phyloP scores from a whole-genome alignment of 2,329 filamentous ascomycete genomes.

The Xylogone sp. region DNA sequence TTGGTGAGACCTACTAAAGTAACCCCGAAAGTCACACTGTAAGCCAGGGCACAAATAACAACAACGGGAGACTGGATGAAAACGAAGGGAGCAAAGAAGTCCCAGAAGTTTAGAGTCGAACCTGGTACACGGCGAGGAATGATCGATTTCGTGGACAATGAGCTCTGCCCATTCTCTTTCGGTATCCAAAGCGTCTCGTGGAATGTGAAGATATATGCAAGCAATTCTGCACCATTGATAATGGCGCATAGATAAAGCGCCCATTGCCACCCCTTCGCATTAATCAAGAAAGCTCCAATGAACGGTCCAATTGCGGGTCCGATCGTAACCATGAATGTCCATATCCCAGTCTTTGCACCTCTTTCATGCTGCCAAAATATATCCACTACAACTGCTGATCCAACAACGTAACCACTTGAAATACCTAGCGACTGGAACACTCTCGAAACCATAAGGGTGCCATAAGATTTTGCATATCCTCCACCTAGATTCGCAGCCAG shows the following conservation, averaged over 20 bases:
- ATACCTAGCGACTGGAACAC: neutral
- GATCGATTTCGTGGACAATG: neutral
- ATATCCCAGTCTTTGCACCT: neutral
- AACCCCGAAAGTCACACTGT: neutral
- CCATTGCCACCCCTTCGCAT: neutral
- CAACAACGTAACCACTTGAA: neutral
- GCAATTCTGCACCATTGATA: neutral
- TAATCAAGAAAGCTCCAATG: conserved; percentile 47
- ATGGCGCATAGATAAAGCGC: neutral
- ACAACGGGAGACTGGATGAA: neutral
- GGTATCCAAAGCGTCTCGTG: neutral
- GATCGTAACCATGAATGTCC: conserved; percentile 48
- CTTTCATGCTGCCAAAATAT: neutral
- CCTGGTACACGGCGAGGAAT: neutral
- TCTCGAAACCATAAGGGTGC: neutral
- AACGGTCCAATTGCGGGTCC: conserved; percentile 47
- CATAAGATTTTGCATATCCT: neutral
- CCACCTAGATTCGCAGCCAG: conserved; percentile 1
- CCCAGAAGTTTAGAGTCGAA: neutral
- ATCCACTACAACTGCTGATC: neutral
- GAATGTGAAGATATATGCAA: neutral
- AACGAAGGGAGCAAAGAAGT: neutral
- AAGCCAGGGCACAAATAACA: neutral
- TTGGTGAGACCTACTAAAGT: neutral
- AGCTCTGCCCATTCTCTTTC: neutral